Base-by-base conservation (phyloP, 176 grass and related monocot species). In the Carex scoparia region DNA sequence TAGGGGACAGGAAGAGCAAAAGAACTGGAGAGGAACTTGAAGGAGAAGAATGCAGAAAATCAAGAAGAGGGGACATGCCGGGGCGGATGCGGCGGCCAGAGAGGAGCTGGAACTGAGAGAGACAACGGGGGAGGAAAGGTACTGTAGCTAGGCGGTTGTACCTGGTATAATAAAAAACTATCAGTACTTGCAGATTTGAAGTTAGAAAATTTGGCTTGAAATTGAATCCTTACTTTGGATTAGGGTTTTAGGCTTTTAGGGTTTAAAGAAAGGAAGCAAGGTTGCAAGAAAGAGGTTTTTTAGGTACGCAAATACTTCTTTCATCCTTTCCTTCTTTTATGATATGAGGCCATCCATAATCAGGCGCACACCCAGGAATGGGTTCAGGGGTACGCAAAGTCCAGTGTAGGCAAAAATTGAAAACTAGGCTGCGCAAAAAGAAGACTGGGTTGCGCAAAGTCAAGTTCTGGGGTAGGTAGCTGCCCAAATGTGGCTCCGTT, bases 1-100 rank as follows among this genome's bases (percentile, higher is more conserved):
- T 69, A 60, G 89, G 90, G 5, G 81, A 93, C 0, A 91, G 94
- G 82, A 94, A 97, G 53, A 97, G 90, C 28, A 97, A 87, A 61
- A 94, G 87, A 54, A 89, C 81, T 61, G 91, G 88, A 63, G 53
- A 83, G 3, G 51, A 57, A 61, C 81, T 60, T 37, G 80, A 53
- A 59, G 77, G 87, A 23, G 76, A 72, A 1, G 84, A 85, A 35
- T 87, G 82, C 54, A 89, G 72, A 4, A 70, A 84, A 68, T 78
- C 79, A 56, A 87, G 90, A 65, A 84, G 87, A 69, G 88, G 84
- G 56, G 23, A 65, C 70, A 91, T 82, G 30, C 92, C 61, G 14
- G 18, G 53, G 69, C 16, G 56, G 30, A 40, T 64, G 59, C 40
- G 81, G 32, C 86, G 48, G 48, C 80, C 71, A 27, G 86, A 87